Conservation (phyloP, 2,329 filamentous ascomycete species). For the Cordyceps cicadae region DNA sequence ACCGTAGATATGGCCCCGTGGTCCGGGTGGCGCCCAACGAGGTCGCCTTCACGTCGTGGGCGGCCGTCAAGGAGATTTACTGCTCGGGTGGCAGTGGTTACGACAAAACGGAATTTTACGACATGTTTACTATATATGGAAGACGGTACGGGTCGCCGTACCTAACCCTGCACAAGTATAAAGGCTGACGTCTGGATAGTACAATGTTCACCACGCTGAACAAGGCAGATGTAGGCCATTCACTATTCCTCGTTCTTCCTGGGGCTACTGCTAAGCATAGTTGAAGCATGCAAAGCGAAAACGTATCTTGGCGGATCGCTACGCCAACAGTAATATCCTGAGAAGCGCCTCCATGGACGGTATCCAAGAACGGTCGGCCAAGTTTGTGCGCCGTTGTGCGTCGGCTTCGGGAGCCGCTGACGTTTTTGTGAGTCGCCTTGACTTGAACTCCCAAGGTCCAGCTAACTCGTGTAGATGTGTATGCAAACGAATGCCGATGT, state of each 20-base stretch:
- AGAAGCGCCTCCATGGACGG: constrained; percentile 45
- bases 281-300: constrained; percentile 54
- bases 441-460: not conserved
- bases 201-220: constrained; percentile 54
- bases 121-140: constrained; percentile 50
- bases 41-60: constrained; percentile 48
- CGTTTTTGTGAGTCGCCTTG: constrained; percentile 44
- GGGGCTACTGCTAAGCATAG: not conserved
- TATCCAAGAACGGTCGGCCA: constrained; percentile 47
- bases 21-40: constrained; percentile 52
- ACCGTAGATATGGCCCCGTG: constrained; percentile 46
- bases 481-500: constrained; percentile 11
- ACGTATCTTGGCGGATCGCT: constrained; percentile 56
- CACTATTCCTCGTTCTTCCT: not conserved
- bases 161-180: too few relatives aligned
- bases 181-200: constrained; percentile 22
- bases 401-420: constrained; percentile 41
- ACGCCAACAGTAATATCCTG: constrained; percentile 61
- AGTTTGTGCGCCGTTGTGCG: constrained; percentile 47
- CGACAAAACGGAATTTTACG: constrained; percentile 58
- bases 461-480: constrained; percentile 23
- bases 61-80: constrained; percentile 56
- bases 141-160: constrained; percentile 35
- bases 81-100: constrained; percentile 53
- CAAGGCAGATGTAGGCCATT: constrained; percentile 39